Conservation (phyloP, 331 rosid species). For the Dryas integrifolia region DNA sequence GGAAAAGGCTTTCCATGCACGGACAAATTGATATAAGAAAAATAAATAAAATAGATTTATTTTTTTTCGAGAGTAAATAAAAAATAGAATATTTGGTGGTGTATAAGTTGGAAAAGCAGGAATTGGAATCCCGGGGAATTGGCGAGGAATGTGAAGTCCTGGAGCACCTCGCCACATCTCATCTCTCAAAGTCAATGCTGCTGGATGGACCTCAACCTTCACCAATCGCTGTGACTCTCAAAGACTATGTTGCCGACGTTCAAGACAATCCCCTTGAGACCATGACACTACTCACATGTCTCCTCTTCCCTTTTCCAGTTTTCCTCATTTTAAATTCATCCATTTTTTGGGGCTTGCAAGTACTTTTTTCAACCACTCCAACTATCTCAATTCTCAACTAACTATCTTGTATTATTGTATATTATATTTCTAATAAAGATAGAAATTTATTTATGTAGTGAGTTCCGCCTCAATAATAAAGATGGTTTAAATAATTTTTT, state of each 20-base stretch:
- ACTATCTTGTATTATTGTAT: too few relatives aligned
- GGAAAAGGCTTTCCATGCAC: neutral
- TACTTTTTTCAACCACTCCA: too few relatives aligned
- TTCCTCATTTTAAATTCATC: conserved; percentile 10
- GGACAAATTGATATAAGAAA: neutral
- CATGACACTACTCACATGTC: conserved; percentile 30
- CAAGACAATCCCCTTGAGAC: conserved; percentile 31
- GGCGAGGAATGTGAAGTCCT: conserved; percentile 27
- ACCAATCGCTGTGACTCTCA: too few relatives aligned
- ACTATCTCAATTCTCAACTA: too few relatives aligned
- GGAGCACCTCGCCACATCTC: conserved; percentile 22
- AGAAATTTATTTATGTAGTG: too few relatives aligned
- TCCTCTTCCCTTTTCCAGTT: neutral
- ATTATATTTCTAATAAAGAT: too few relatives aligned
- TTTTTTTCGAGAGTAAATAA: too few relatives aligned
- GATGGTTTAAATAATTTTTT: too few relatives aligned
- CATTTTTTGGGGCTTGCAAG: neutral
- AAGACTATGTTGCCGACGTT: conserved; percentile 22
- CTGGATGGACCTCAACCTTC: too few relatives aligned
- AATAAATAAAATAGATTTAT: too few relatives aligned
- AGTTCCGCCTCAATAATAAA: too few relatives aligned
- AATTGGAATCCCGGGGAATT: conserved; percentile 7
- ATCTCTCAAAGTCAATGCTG: too few relatives aligned
- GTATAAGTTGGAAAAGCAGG: neutral
- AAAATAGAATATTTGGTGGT: neutral